Base-by-base conservation (phyloP, 202 grass and related monocot genomes). In the Dendrocalamus latiflorus region DNA sequence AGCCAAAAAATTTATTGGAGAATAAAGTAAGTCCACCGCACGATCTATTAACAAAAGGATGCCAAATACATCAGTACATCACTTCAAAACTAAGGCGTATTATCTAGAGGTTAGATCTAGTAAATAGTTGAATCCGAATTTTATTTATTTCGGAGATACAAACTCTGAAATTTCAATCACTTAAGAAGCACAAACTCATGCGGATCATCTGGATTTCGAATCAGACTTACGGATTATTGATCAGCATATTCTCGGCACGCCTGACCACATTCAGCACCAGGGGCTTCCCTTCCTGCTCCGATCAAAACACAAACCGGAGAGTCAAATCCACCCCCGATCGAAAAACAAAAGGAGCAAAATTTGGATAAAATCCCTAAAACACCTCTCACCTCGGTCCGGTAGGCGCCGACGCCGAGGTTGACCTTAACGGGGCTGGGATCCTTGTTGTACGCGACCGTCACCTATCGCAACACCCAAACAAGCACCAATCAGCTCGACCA, bases 401-500 rank as follows among this genome's bases (percentile, higher is more conserved):
- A 99, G 49, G 96, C 96, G 61, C 96, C 96, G 69, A 99, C 96
- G 54, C 96, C 96, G 66, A 99, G 91, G 76, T 95, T 99, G 33
- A 99, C 81, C 89, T 99, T 99, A 11, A 79, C 39, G 5, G 93
- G 91, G 81, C 87, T 99, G 72, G 93, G 91, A 83, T 99, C 96
- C 85, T 99, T 99, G 91, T 99, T 99, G 89, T 74, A 99, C 28
- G 96, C 96, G 60, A 99, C 93, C 26, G 96, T 95, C 21, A 99
- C 96, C 96, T 99, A 65, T 64, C 12, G 44, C 16, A 6, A 20
- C 22, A 38, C 38, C 49, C 45, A 66, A 67, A 72, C 16, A 41
- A 69, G 58, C 30, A 83, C 15, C 6, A 57, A 61, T 82, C 34
- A 89, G 66, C 20, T 9, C 54, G 34, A 83, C n/a, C 18, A 14